A percentile compares a stretch with the other conserved stretches of the same genome.
These are phyloP conservation scores for Priceomyces fermenticarens DNA, from an alignment of 805 yeast species.

Conservation along the genomic window DNA sequence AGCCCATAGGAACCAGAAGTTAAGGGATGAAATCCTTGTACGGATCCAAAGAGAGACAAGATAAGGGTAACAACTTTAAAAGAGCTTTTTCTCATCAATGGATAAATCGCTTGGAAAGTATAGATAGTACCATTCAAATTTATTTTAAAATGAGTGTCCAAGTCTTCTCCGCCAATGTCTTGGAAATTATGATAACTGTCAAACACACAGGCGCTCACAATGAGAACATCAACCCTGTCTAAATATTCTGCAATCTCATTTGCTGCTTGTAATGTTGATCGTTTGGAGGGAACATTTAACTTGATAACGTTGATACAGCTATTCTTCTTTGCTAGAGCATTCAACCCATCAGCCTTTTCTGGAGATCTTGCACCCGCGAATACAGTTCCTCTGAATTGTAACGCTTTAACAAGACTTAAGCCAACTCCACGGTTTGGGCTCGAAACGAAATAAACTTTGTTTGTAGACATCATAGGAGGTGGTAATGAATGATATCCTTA, in stretches of 20 bases:
- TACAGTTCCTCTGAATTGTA: conserved; percentile 26
- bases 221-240: conserved; percentile 27
- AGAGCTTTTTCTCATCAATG: conserved; percentile 18
- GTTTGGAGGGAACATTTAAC: conserved; percentile 23
- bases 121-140: conserved; percentile 32
- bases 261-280: conserved; percentile 16
- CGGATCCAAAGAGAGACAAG: conserved; percentile 25
- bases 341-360: conserved; percentile 19
- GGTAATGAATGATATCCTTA: no score
- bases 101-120: conserved; percentile 21
- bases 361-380: conserved; percentile 37
- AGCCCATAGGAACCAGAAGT: conserved; percentile 22
- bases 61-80: conserved; percentile 26
- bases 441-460: conserved; percentile 15
- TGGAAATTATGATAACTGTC: conserved; percentile 12
- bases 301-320: conserved; percentile 13
- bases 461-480: neutral
- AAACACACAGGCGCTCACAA: conserved; percentile 28
- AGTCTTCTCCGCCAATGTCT: conserved; percentile 15
- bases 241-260: neutral
- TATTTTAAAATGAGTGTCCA: conserved; percentile 9
- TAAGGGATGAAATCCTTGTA: conserved; percentile 17
- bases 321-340: conserved; percentile 4
- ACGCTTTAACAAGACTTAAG: conserved; percentile 23
- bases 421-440: conserved; percentile 47